Base-by-base conservation (phyloP, 257 asterid species). In the Rauvolfia tetraphylla region DNA sequence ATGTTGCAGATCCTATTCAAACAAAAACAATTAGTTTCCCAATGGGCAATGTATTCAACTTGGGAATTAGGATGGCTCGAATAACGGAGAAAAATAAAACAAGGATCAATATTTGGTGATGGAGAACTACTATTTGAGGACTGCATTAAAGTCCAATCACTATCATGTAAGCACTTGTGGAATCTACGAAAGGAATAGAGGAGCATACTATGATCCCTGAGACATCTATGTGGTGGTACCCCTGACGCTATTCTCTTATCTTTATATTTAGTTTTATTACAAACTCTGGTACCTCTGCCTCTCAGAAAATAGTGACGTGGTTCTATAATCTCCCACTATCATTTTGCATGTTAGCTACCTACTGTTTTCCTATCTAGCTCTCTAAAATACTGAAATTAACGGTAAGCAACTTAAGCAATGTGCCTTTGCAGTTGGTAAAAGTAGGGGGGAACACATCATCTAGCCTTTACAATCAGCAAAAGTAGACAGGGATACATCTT, bases 1-100 rank as follows among this genome's bases (percentile, higher is more conserved):
- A 75, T 79, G 90, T 81, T 77, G 94, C 82, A 91, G 80, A 66
- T 92, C 98, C 99, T 92, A 79, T 69, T 14, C 58, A 78, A 75
- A 72, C 14, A 42, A 74, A 82, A 70, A 62, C 13, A 9, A 46
- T 46, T 3, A 11, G 8, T 46, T 11, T 46, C 51, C 51, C 51
- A 46, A 46, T 46, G 14, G 51, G 51, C 51, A 46, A 46, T 17
- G 23, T 51, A 51, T 51, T 51, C 23, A 23, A 51, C n/a, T 51
- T 51, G 23, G 53, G 57, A 2, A 51, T 51, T 51, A 51, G 23
- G 23, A 51, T 51, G 57, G 57, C 23, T 51, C 23, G 22, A 51
- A 4, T 9, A 14, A 15, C 17, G 11, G 11, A 46, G 53, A 46
- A 7, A 46, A 46, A 46, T 46, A 15, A 15, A 46, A 46, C 53